Base-by-base conservation (phyloP, 805 yeast species). In the Diddensiella transvaalensis region DNA sequence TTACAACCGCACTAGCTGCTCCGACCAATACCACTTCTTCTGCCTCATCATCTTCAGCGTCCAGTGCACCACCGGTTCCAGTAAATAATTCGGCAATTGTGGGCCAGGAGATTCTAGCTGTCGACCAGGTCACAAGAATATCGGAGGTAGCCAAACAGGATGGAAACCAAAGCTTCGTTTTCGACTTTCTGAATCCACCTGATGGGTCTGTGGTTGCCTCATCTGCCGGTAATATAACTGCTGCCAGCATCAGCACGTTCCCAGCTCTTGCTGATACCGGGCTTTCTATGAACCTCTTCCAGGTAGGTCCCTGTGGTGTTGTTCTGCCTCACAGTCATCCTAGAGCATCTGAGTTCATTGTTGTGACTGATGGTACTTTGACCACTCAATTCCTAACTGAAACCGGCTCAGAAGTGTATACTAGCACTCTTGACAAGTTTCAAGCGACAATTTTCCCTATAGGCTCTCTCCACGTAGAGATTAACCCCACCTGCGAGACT, bases 281-380 rank as follows among this genome's bases (percentile, higher is more conserved):
- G 3, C 22, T 45, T 24, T 48, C 54, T 4, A 39, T 52, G 45
- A 40, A 47, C 32, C 33, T 49, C 22, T 50, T 51, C 44, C 46
- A 45, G 30, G 42, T 54, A 2, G 54, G 49, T 2, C 54, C 57
- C 2, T 54, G 57, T 42, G 56, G 52, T 2, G 37, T 54, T 29
- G 53, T 54, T 15, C 50, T 47, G 8, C 56, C 57, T 17, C 56
- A 50, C 40, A 32, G 42, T n/a, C 57, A 51, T 30, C 56, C 56
- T 18, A 38, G 57, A 29, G 51, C 56, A 6, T 44, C 52, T 18
- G 57, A 54, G 37, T 40, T 44, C 19, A 33, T 54, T 8, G 45
- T 49, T 18, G 56, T 54, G 36, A 52, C 54, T 23, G 49, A 52
- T 22, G 57, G 57, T 8, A 30, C 39, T 22, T 17, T 54, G 13